phyloP scores from a whole-genome alignment of 192 early-diverging fungal species.

The Entomortierella beljakovae region DNA sequence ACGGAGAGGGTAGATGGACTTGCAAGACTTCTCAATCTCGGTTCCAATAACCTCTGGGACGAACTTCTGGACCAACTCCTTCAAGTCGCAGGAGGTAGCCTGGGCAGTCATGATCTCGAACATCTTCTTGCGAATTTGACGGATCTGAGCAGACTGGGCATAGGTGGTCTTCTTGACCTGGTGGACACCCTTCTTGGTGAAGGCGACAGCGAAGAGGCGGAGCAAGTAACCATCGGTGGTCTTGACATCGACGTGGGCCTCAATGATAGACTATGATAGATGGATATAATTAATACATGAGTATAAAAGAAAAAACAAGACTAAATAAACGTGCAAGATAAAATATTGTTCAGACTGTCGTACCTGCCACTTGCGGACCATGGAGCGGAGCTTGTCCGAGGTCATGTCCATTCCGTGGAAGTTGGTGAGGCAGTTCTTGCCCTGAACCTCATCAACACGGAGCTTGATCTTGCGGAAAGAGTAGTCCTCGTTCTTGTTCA shows the following conservation, averaged over 20 bases:
- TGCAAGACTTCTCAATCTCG: conserved; percentile 97
- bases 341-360: too few relatives aligned
- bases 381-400: conserved; percentile 99
- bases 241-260: conserved; percentile 99
- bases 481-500: conserved; percentile 92
- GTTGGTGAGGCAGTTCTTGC: conserved; percentile 99
- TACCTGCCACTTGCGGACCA: conserved; percentile 99
- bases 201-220: conserved; percentile 96
- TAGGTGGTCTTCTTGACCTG: conserved; percentile 99
- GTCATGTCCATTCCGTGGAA: conserved; percentile 99
- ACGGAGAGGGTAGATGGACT: conserved; percentile 98
- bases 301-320: too few relatives aligned
- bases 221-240: conserved; percentile 99
- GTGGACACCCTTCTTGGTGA: conserved; percentile 94
- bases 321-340: too few relatives aligned
- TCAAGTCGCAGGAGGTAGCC: conserved; percentile 89
- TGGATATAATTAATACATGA: too few relatives aligned
- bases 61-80: conserved; percentile 97
- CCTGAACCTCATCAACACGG: conserved; percentile 96
- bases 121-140: conserved; percentile 99
- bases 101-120: conserved; percentile 96
- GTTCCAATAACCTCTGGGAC: conserved; percentile 97
- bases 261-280: conserved; percentile 81
- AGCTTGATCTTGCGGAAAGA: conserved; percentile 99
- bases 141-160: conserved; percentile 96